These are phyloP conservation scores for Lactarius akahatsu DNA, from an alignment of 768 basidiomycete genomes.

Conservation along the genomic window DNA sequence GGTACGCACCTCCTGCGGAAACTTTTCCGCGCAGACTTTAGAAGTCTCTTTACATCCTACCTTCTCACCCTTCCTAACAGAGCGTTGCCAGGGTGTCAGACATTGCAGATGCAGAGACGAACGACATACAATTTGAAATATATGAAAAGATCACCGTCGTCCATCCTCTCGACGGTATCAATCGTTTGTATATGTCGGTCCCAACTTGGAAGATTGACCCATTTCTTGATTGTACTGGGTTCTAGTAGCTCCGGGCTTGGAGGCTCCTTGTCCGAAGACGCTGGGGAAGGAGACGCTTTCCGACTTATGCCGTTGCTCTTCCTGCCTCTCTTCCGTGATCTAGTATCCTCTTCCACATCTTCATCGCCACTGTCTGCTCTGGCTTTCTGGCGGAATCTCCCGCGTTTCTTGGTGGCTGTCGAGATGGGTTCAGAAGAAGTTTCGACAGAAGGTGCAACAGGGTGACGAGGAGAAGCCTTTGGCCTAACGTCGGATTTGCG, in stretches of 20 bases:
- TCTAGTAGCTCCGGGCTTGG: slow-evolving; percentile 32
- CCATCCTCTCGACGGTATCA: slow-evolving; percentile 69
- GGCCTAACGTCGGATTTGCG: slow-evolving; percentile 25
- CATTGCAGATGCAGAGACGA: slow-evolving; percentile 1
- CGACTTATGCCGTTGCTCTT: slow-evolving; percentile 39
- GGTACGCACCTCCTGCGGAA: slow-evolving; percentile 60
- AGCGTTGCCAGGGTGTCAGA: slow-evolving; percentile 1
- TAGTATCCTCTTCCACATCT: slow-evolving; percentile 39
- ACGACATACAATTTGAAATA: slow-evolving; percentile 69
- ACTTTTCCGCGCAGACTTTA: slow-evolving; percentile 53
- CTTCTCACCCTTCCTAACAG: slow-evolving; percentile 44
- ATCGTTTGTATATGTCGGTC: slow-evolving; percentile 60
- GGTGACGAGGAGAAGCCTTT: slow-evolving; percentile 31
- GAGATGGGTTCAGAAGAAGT: slow-evolving; percentile 29
- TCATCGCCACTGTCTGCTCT: slow-evolving; percentile 37
- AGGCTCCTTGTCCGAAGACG: slow-evolving; percentile 33
- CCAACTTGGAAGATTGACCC: slow-evolving; percentile 56
- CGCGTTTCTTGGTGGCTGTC: slow-evolving; percentile 33
- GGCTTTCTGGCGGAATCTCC: slow-evolving; percentile 36
- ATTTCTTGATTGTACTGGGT: slow-evolving; percentile 51
- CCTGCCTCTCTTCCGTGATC: slow-evolving; percentile 37
- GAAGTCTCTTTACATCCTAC: slow-evolving; percentile 54
- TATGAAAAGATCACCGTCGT: slow-evolving; percentile 49
- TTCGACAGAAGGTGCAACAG: slow-evolving; percentile 23
- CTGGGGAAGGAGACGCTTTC: slow-evolving; percentile 20